Evolutionary conservation across 108 stramenopile genomes (phyloP).

Genomic region (Pseudonitzschia multiseries): DNA sequence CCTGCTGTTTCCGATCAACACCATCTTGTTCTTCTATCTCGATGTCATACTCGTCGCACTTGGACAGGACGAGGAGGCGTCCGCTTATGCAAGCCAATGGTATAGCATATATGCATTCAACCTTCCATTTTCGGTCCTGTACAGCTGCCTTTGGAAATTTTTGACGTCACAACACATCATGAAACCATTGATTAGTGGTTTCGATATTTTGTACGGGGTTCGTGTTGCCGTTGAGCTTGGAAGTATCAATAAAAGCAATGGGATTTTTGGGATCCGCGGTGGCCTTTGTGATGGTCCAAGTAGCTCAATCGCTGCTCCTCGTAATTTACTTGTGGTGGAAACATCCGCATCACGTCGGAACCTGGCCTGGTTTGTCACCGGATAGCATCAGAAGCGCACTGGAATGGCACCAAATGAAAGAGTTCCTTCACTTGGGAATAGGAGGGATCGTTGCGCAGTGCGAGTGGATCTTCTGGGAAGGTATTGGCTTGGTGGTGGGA

Average conservation of each 20-base stretch:
- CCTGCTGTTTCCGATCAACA: conserved; percentile 39
- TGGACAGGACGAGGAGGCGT: conserved; percentile 36
- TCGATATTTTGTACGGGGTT: conserved; percentile 10
- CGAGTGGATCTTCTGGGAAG: conserved; percentile 59
- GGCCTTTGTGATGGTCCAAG: conserved; percentile 34
- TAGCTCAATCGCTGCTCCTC: conserved; percentile 23
- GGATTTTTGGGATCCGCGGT: conserved; percentile 46
- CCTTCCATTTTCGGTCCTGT: conserved; percentile 44
- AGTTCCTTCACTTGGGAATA: conserved; percentile 19
- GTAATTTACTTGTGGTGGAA: conserved; percentile 27
- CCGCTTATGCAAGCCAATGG: conserved; percentile 28
- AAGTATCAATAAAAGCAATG: conserved; percentile 6
- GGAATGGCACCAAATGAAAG: conserved; percentile 6
- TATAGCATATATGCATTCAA: conserved; percentile 34
- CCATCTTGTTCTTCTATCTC: conserved; percentile 22
- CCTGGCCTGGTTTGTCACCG: conserved; percentile 40
- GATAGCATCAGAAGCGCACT: conserved; percentile 17
- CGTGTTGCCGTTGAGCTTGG: conserved; percentile 38
- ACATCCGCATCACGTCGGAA: conserved; percentile 33
- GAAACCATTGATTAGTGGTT: conserved; percentile 38
- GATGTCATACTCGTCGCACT: conserved; percentile 5
- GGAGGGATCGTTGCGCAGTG: conserved; percentile 46
- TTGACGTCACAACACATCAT: conserved; percentile 46
- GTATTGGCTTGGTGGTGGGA: conserved; percentile 34
- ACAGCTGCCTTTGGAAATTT: conserved; percentile 46